These are phyloP conservation scores for Moringa oleifera DNA, from an alignment of 345 rosid genomes.

Conservation along the genomic window DNA sequence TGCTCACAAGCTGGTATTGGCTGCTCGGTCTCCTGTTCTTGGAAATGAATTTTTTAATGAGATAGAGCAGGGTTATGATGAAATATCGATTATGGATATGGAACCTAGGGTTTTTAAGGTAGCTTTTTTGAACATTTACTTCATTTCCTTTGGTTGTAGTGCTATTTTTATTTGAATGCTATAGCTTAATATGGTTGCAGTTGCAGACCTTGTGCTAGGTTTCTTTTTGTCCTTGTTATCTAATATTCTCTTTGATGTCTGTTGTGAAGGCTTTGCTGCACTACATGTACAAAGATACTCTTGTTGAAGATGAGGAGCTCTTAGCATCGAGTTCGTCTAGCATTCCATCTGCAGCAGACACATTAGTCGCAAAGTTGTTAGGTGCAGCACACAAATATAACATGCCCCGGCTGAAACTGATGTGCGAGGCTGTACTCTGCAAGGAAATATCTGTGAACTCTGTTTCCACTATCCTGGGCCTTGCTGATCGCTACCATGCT, in stretches of 20 bases:
- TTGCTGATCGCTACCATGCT: slow-evolving; percentile 76
- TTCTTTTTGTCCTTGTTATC: slow-evolving; percentile 10
- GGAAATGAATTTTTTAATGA: slow-evolving; percentile 59
- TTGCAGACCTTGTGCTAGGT: neutral
- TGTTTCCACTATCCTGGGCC: slow-evolving; percentile 70
- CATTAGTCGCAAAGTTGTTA: slow-evolving; percentile 67
- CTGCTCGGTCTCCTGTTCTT: slow-evolving; percentile 82
- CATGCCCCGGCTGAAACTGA: slow-evolving; percentile 72
- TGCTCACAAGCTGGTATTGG: slow-evolving; percentile 83
- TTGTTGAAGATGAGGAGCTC: slow-evolving; percentile 62
- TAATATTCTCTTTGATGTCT: slow-evolving; percentile 17
- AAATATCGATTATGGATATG: slow-evolving; percentile 57
- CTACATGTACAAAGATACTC: slow-evolving; percentile 70
- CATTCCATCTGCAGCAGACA: slow-evolving; percentile 43
- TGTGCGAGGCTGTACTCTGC: slow-evolving; percentile 90
- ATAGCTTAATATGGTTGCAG: neutral
- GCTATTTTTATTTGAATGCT: neutral
- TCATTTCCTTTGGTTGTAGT: slow-evolving; percentile 9
- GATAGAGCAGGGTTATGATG: slow-evolving; percentile 50
- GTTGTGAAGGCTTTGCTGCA: slow-evolving; percentile 68
- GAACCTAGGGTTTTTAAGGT: slow-evolving; percentile 93
- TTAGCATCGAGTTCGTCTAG: slow-evolving; percentile 44
- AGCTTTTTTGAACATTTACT: slow-evolving; percentile 3
- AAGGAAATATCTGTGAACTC: slow-evolving; percentile 71
- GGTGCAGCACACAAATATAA: slow-evolving; percentile 82